Evolutionary conservation across 2,329 filamentous ascomycete species (phyloP).

Genomic region (Alternaria postmessia): DNA sequence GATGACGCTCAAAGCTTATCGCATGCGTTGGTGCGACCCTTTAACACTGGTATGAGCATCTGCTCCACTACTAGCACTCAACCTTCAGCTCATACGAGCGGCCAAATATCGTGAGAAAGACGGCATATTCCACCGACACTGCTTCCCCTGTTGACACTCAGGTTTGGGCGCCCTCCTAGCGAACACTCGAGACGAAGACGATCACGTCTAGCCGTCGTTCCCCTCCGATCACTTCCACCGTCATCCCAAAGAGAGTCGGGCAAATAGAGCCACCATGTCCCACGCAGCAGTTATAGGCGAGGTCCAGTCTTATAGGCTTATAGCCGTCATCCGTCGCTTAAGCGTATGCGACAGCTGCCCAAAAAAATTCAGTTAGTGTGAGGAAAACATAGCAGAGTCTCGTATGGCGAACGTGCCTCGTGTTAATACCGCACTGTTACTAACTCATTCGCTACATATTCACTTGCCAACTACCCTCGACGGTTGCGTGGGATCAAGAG

Average conservation of each 20-base stretch:
- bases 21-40: conserved; percentile 7
- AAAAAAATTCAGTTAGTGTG: neutral
- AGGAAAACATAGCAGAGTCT: conserved; percentile 7
- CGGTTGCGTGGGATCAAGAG: conserved; percentile 28
- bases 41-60: neutral
- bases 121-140: neutral
- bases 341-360: neutral
- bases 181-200: neutral
- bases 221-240: conserved; percentile 12
- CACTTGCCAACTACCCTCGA: conserved; percentile 21
- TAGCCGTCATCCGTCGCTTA: conserved; percentile 17
- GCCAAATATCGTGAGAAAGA: conserved; percentile 2
- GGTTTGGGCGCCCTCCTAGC: neutral
- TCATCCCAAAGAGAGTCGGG: neutral
- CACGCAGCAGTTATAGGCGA: conserved; percentile 23
- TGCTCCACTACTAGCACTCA: neutral
- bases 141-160: neutral
- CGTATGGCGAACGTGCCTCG: conserved; percentile 5
- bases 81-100: conserved; percentile 2
- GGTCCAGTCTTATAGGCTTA: conserved; percentile 14
- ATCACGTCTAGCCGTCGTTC: neutral
- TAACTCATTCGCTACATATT: conserved; percentile 9
- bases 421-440: conserved; percentile 11
- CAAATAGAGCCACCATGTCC: conserved; percentile 15
- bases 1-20: conserved; percentile 16